Conservation (phyloP, 345 rosid species). For the Corchorus capsularis region DNA sequence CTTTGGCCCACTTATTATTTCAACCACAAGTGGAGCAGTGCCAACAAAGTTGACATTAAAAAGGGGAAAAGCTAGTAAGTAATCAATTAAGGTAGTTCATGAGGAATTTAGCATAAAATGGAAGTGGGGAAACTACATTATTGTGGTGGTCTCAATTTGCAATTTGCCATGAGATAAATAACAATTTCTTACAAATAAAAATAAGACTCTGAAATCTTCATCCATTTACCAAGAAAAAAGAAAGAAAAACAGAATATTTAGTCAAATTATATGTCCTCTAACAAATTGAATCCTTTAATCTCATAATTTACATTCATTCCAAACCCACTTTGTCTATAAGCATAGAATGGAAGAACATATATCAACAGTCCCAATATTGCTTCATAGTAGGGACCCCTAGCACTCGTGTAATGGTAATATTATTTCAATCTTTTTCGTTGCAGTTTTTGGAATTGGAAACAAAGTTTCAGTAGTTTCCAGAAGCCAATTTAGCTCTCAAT, state of each 20-base stretch:
- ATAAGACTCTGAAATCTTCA: not conserved
- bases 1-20: too few species aligned
- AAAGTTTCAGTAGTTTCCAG: slow-evolving; percentile 26
- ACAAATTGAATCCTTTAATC: slow-evolving; percentile 11
- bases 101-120: not conserved
- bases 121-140: not conserved
- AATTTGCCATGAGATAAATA: not conserved
- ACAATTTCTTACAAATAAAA: not conserved
- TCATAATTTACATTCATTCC: slow-evolving; percentile 9
- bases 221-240: not conserved
- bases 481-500: slow-evolving; percentile 50
- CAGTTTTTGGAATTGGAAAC: not conserved
- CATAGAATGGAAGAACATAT: not conserved
- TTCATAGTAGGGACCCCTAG: not conserved
- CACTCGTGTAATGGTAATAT: not conserved
- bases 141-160: not conserved
- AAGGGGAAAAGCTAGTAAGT: too few species aligned
- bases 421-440: not conserved
- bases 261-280: not conserved
- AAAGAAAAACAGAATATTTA: slow-evolving; percentile 3
- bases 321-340: not conserved
- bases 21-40: too few species aligned
- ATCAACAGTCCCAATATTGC: not conserved
- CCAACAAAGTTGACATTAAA: too few species aligned
- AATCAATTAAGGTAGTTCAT: too few species aligned